phyloP scores from a whole-genome alignment of 2,329 filamentous ascomycete genomes.

The Arthroderma uncinatum region DNA sequence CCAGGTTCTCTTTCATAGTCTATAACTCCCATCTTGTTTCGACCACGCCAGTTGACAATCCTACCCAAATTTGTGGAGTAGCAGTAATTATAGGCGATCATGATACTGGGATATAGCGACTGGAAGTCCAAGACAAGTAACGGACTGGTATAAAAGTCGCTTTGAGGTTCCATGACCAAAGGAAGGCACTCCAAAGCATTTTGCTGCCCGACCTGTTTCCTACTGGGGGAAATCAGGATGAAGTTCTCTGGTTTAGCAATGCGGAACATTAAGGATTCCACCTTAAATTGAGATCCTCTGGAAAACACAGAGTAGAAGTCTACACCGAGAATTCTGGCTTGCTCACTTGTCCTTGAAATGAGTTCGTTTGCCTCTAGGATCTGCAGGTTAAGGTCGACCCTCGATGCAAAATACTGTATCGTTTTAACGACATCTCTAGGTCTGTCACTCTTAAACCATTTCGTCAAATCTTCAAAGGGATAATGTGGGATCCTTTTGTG shows the following conservation, averaged over 20 bases:
- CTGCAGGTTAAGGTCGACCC: constrained; percentile 74
- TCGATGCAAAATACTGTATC: constrained; percentile 62
- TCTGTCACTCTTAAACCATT: constrained; percentile 64
- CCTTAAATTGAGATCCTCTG: constrained; percentile 93
- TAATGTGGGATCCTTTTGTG: constrained; percentile 85
- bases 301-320: constrained; percentile 97
- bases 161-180: constrained; percentile 94
- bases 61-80: constrained; percentile 93
- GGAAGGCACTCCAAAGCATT: constrained; percentile 92
- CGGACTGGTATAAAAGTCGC: constrained; percentile 83
- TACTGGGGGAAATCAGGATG: constrained; percentile 75
- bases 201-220: constrained; percentile 83
- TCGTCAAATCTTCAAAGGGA: constrained; percentile 62
- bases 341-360: constrained; percentile 79
- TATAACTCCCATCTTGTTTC: constrained; percentile 87
- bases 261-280: constrained; percentile 96
- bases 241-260: constrained; percentile 97
- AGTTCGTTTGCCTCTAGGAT: constrained; percentile 86
- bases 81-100: constrained; percentile 99
- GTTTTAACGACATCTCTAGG: constrained; percentile 61
- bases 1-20: constrained; percentile 70
- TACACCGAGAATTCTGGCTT: constrained; percentile 81
- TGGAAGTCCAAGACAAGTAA: constrained; percentile 91
- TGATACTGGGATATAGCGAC: constrained; percentile 88
- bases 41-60: constrained; percentile 75